These are phyloP conservation scores for Panaeolus papilionaceus DNA, from an alignment of 768 basidiomycete genomes.

Conservation along the genomic window DNA sequence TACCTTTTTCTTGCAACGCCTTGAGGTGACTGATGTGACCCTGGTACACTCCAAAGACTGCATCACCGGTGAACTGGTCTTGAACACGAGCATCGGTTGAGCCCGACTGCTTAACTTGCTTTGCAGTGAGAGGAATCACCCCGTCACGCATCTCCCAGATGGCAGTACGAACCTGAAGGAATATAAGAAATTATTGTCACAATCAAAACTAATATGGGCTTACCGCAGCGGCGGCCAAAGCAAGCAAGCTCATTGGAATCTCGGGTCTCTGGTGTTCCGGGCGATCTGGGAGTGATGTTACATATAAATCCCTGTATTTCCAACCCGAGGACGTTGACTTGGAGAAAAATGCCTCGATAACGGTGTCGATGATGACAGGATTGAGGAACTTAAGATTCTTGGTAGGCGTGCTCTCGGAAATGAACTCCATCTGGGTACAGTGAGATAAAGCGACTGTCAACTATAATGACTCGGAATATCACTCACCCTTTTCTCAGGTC, in stretches of 20 bases:
- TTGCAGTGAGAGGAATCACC: background rate
- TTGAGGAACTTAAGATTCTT: slow-evolving; percentile 2
- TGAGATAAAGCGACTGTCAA: too few relatives aligned
- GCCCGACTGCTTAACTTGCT: background rate
- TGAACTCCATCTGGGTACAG: background rate
- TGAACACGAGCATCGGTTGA: background rate
- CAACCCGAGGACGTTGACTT: background rate
- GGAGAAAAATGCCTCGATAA: background rate
- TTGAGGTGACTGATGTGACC: background rate
- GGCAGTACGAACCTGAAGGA: background rate
- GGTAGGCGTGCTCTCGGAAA: slow-evolving; percentile 9
- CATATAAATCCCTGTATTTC: background rate
- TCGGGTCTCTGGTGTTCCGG: background rate
- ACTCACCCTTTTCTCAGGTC: background rate
- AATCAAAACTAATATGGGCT: background rate
- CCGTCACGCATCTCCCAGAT: background rate
- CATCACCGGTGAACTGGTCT: background rate
- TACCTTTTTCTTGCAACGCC: background rate
- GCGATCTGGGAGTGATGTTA: background rate
- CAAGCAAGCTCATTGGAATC: background rate
- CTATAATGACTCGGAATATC: too few relatives aligned
- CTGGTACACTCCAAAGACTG: background rate
- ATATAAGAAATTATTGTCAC: background rate
- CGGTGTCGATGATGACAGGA: background rate
- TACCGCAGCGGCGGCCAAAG: background rate